Conservation (phyloP, 1,284 basidiomycete species). For the Cryptococcus sp. region DNA sequence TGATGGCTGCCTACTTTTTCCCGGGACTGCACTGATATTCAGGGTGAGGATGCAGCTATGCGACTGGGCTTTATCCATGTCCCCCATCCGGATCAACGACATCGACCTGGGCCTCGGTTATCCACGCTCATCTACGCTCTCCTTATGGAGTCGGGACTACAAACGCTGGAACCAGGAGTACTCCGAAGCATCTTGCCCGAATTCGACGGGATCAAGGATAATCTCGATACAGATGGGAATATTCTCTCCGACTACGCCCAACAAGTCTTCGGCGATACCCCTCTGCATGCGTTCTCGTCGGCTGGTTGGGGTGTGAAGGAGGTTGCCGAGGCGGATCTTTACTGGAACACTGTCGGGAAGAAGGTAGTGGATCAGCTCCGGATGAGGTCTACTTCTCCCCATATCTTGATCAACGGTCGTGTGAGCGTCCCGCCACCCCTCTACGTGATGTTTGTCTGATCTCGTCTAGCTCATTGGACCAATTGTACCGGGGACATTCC, state of each 20-base stretch:
- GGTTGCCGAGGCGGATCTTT: slow-evolving; percentile 29
- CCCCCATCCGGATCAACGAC: slow-evolving; percentile 13
- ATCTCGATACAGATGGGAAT: slow-evolving; percentile 16
- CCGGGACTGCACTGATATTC: slow-evolving; percentile 3
- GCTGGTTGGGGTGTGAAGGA: slow-evolving; percentile 22
- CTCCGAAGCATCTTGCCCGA: slow-evolving; percentile 33
- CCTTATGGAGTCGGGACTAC: slow-evolving; percentile 21
- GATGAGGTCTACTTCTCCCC: slow-evolving; percentile 56
- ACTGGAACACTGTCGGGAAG: slow-evolving; percentile 32
- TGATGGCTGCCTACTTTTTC: slow-evolving; percentile 17
- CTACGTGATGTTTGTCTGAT: too few relatives aligned
- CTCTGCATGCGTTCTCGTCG: slow-evolving; percentile 16
- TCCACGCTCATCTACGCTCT: slow-evolving; percentile 42
- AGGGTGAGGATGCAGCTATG: slow-evolving; percentile 25
- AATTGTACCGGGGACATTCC: slow-evolving; percentile 55
- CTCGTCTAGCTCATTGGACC: slow-evolving; percentile 59
- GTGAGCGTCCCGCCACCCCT: slow-evolving; percentile 55
- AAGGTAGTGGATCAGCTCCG: slow-evolving; percentile 46
- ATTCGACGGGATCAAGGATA: slow-evolving; percentile 20
- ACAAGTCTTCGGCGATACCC: slow-evolving; percentile 6
- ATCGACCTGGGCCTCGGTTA: slow-evolving; percentile 16
- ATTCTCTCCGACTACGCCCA: slow-evolving; percentile 6
- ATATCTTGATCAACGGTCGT: slow-evolving; percentile 71
- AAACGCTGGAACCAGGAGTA: slow-evolving; percentile 21
- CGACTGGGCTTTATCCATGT: slow-evolving; percentile 48